A percentile compares a stretch with the other conserved stretches of the same genome.
These are phyloP conservation scores for Castanea crenata DNA, from an alignment of 306 rosid species.

Conservation along the genomic window DNA sequence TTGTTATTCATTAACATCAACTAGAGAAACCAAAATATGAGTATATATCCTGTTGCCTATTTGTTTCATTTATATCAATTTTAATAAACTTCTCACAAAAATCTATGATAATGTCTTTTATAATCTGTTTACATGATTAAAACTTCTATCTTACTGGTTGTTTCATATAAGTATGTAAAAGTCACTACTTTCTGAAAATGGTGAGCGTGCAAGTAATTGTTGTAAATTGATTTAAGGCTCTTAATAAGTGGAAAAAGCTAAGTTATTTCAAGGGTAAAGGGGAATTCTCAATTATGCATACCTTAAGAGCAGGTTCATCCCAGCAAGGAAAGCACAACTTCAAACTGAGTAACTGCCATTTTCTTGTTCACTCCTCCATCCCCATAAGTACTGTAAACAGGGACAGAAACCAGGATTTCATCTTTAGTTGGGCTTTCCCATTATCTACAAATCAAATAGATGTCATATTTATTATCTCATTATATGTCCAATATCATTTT, in stretches of 20 bases:
- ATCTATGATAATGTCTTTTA: background rate
- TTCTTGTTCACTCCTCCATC: conserved; percentile 57
- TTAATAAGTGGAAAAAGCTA: background rate
- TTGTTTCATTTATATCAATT: too few relatives aligned
- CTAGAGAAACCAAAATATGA: too few relatives aligned
- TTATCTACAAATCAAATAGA: too few relatives aligned
- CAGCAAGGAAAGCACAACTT: conserved; percentile 67
- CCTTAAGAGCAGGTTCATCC: conserved; percentile 77
- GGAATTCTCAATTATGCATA: background rate
- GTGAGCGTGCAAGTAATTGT: too few relatives aligned
- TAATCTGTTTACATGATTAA: background rate
- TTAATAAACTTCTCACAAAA: background rate
- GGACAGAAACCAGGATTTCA: too few relatives aligned
- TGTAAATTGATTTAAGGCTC: too few relatives aligned
- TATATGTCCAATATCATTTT: too few relatives aligned
- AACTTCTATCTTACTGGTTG: background rate
- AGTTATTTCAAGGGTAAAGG: background rate
- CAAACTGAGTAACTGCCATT: conserved; percentile 69
- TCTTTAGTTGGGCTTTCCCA: too few relatives aligned
- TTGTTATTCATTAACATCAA: too few relatives aligned
- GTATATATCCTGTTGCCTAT: too few relatives aligned
- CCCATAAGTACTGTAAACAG: conserved; percentile 37
- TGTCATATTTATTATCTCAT: too few relatives aligned
- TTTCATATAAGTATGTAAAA: background rate
- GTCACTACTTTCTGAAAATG: too few relatives aligned